phyloP scores from a whole-genome alignment of 83 land plant species.

The Thuja plicata region DNA sequence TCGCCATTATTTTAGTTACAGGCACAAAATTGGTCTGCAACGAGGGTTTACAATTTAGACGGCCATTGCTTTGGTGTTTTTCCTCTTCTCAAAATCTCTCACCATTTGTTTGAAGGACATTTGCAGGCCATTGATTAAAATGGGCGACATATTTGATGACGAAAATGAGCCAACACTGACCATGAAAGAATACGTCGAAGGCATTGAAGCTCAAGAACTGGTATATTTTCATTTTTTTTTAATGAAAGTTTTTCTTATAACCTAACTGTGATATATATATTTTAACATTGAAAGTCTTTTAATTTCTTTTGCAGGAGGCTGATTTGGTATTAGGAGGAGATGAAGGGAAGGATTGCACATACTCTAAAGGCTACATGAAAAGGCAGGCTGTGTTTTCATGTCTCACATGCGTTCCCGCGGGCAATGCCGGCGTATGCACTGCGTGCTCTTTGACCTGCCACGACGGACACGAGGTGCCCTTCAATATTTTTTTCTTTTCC shows the following conservation, averaged over 20 bases:
- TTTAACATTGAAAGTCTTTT: neutral
- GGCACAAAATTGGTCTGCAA: neutral
- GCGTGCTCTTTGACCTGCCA: slow-evolving; percentile 92
- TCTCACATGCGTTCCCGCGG: slow-evolving; percentile 80
- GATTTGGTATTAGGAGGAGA: slow-evolving; percentile 97
- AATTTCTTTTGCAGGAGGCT: slow-evolving; percentile 57
- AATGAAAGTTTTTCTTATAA: too few relatives aligned
- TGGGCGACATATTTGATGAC: slow-evolving; percentile 44
- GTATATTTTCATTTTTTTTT: slow-evolving; percentile 4
- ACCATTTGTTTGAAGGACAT: neutral
- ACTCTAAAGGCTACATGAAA: slow-evolving; percentile 83
- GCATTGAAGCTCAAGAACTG: slow-evolving; percentile 61
- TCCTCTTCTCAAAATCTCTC: neutral
- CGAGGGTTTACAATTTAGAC: neutral
- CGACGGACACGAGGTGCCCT: slow-evolving; percentile 88
- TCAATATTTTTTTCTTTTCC: neutral
- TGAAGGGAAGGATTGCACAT: slow-evolving; percentile 97
- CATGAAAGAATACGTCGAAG: slow-evolving; percentile 53
- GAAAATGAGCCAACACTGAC: slow-evolving; percentile 47
- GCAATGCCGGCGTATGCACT: slow-evolving; percentile 97
- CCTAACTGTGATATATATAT: neutral
- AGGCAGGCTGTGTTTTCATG: slow-evolving; percentile 96
- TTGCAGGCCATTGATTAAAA: slow-evolving; percentile 35
- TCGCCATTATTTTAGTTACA: too few relatives aligned
- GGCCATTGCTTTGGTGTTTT: neutral